A percentile compares a stretch with the other conserved stretches of the same genome.
phyloP scores from a whole-genome alignment of 352 stramenopile genomes.

The Pythium aphanidermatum region DNA sequence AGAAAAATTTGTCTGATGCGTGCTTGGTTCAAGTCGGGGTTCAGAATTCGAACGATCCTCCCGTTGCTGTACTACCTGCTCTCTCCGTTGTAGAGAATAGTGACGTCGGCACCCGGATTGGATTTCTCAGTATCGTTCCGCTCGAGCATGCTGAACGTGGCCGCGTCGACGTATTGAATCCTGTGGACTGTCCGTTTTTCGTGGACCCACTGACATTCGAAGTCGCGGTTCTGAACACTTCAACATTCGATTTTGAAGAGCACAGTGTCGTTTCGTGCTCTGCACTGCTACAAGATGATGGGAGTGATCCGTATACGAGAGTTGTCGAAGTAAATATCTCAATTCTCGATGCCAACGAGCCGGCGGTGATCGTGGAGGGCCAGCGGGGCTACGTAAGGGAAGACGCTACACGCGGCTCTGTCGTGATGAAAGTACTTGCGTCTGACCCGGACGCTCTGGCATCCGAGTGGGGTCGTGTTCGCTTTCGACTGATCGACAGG shows the following conservation, averaged over 20 bases:
- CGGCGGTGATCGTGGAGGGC: constrained; percentile 3
- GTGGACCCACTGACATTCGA: constrained; percentile 10
- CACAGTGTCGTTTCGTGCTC: constrained; percentile 5
- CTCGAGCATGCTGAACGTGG: constrained; percentile 11
- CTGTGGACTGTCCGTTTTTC: constrained; percentile 16
- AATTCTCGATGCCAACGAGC: constrained; percentile 20
- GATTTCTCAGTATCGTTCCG: constrained; percentile 1
- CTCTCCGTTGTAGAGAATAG: constrained; percentile 16
- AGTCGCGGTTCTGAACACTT: constrained; percentile 9
- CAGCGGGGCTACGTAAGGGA: constrained; percentile 7
- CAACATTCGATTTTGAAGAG: constrained; percentile 21
- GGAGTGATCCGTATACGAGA: not conserved
- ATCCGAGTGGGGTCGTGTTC: constrained; percentile 15
- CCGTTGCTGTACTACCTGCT: not conserved
- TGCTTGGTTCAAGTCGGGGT: constrained; percentile 3
- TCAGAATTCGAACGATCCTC: constrained; percentile 16
- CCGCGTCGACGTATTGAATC: constrained; percentile 11
- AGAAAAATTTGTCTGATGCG: constrained; percentile 1
- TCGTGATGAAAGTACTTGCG: constrained; percentile 10
- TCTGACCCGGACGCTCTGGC: constrained; percentile 11
- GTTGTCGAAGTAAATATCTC: constrained; percentile 11
- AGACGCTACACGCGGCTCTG: constrained; percentile 8
- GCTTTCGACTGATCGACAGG: constrained; percentile 13
- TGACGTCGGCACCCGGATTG: constrained; percentile 11
- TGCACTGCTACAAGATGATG: constrained; percentile 15